Base-by-base conservation (phyloP, 495 filamentous ascomycete species). In the Hyaloscypha finlandica region DNA sequence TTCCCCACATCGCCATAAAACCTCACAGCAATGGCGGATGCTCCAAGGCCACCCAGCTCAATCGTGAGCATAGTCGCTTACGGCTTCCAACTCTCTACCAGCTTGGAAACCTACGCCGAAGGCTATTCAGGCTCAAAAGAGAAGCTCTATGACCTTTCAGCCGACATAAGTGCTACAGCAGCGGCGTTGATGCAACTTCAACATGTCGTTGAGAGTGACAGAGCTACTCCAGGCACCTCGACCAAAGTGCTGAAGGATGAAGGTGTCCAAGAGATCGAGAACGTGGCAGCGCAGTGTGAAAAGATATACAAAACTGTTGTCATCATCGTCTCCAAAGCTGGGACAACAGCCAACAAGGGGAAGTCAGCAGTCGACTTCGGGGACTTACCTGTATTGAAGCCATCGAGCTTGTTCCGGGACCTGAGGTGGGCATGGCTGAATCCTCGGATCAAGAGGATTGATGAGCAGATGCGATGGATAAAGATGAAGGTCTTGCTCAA, bases 51-150 rank as follows among this genome's bases (percentile, higher is more conserved):
- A 30, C 68, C 48, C 11, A 54, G 58, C 31, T 71, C 71, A 12
- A 66, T 73, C 31, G 29, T 68, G 2, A 61, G 71, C 48, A 68
- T 73, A 48, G 65, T 67, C 6, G 30, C 56, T 2, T 70, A 70
- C 25, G 71, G 71, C n/a, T 42, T 70, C 0, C 57, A 73, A n/a
- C 66, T 73, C 51, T 63, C 68, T 32, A 73, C 61, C 8, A 73
- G 61, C 16, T 51, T 73, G 22, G 63, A 70, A 11, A 73, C 62
- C 4, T 68, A 70, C 48, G 63, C 65, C 20, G 65, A 65, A 19
- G 32, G 61, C 9, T 64, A 60, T 25, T 14, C 45, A 31, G 64
- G 68, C 19, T 56, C 68, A 8, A 39, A 56, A 25, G 56, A 68
- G 31, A 70, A 58, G 45, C 33, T 70, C 6, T 58, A 22, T 25